A percentile compares a stretch with the other conserved stretches of the same genome.
These are phyloP conservation scores for Triangularia verruculosa DNA, from an alignment of 2,329 filamentous ascomycete species.

Conservation along the genomic window DNA sequence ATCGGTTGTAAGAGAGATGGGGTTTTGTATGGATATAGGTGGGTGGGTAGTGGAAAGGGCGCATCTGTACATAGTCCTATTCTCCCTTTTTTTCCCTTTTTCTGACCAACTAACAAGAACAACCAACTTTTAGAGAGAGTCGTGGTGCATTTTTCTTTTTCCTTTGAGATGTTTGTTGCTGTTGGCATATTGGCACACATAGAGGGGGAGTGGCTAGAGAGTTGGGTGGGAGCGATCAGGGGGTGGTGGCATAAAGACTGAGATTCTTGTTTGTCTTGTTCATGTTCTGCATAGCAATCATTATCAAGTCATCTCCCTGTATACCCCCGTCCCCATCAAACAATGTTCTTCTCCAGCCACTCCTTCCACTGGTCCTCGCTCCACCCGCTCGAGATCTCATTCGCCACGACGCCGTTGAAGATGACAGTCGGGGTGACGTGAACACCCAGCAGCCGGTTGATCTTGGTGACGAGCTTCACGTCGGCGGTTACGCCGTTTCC, in stretches of 20 bases:
- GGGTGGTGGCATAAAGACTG: not conserved
- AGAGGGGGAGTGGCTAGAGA: not conserved
- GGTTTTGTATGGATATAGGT: not conserved
- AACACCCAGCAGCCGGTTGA: constrained; percentile 72
- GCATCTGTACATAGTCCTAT: constrained; percentile 19
- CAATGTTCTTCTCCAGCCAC: constrained; percentile 64
- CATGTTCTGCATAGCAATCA: not conserved
- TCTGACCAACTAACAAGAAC: constrained; percentile 1
- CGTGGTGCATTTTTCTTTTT: not conserved
- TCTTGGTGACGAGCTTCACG: constrained; percentile 79
- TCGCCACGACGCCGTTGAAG: constrained; percentile 80
- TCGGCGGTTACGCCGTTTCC: constrained; percentile 84
- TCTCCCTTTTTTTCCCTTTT: constrained; percentile 9
- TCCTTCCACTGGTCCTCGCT: constrained; percentile 78
- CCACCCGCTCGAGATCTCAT: constrained; percentile 76
- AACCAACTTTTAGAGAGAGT: not conserved
- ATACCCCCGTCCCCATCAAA: constrained; percentile 26
- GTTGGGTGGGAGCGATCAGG: not conserved
- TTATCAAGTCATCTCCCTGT: not conserved
- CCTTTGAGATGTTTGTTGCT: not conserved
- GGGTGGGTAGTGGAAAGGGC: not conserved
- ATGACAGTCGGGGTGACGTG: constrained; percentile 91
- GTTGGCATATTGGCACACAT: constrained; percentile 3
- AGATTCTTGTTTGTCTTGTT: not conserved
- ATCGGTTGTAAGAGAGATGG: constrained; percentile 51